Percentiles rank a stretch among this genome's conserved stretches.
Conservation (phyloP, 1,284 basidiomycete genomes). For the Trichosporon sp. region DNA sequence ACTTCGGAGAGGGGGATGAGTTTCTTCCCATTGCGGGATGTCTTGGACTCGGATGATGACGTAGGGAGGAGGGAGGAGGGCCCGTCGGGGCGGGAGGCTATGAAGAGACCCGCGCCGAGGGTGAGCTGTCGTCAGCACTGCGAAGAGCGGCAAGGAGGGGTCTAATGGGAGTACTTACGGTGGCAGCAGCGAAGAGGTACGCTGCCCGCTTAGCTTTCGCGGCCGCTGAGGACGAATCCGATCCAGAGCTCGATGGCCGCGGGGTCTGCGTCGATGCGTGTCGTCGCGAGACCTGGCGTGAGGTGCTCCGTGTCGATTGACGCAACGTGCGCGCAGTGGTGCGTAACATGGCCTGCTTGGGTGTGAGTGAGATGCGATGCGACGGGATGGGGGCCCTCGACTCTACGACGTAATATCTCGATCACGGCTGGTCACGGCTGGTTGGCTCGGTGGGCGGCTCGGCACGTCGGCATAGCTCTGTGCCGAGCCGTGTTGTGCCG, state of each 20-base stretch:
- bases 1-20: slow-evolving; percentile 53
- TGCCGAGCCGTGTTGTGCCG: too few relatives aligned
- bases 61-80: neutral
- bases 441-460: neutral
- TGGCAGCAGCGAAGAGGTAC: neutral
- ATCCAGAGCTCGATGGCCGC: neutral
- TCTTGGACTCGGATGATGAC: too few relatives aligned
- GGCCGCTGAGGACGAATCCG: neutral
- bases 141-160: too few relatives aligned
- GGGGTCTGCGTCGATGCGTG: neutral
- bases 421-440: too few relatives aligned
- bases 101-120: neutral
- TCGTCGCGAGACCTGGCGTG: neutral
- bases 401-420: neutral
- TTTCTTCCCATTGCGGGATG: neutral
- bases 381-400: too few relatives aligned
- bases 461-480: neutral
- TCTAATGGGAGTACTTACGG: neutral
- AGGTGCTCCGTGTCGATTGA: too few relatives aligned
- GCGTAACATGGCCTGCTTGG: neutral
- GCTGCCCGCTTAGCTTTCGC: neutral
- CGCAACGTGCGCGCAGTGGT: neutral
- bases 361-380: too few relatives aligned
- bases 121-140: neutral
- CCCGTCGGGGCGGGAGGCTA: neutral